Evolutionary conservation across 768 basidiomycete genomes (phyloP), one percentile per base, ranked within the genome.

Genomic region (Boletus bicolor): DNA sequence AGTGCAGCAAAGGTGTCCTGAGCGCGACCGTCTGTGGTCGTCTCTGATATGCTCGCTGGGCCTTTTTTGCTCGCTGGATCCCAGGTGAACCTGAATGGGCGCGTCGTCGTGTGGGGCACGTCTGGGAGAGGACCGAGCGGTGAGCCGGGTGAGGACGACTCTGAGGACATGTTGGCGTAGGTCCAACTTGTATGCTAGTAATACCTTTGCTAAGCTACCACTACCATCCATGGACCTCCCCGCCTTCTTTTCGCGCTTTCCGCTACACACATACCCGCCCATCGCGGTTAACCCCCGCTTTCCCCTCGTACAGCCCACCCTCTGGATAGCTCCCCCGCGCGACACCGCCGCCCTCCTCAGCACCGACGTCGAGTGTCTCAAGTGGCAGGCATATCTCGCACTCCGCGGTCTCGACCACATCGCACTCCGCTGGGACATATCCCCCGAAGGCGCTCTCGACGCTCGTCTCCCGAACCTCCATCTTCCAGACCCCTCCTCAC

Each of bases 381-480:
- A 91, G 72, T 93, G 91, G 91, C 91, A 93, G 70, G 89, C 91
- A 0, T 91, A 87, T 62, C 26, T 82, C 87, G 46, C 84, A 7
- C 73, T 82, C 8, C 75, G 87, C 54, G 83, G 82, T 8, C 65
- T 88, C 56, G 66, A 63, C 19, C 58, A 69, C 62, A 71, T 89
- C 52, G 72, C 70, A 21, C 68, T 91, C 14, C 82, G 88, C 43
- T 87, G 82, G 73, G 87, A 92, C 69, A 75, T 93, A 30, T 68
- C 80, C 15, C 76, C 82, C 24, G 84, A 88, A 50, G 91, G 91
- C 35, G 86, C 82, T 6, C 71, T 89, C 38, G 87, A 83, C 54
- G 79, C 77, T 3, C 77, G 83, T 17, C 78, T 93, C 6, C 91
- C 91, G 1, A 85, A 85, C 61, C 72, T 93, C 32, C 86, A 85